Percentiles rank a stretch among this genome's conserved stretches.
phyloP scores from a whole-genome alignment of 2,329 filamentous ascomycete species.

The Trichoderma oligosporum region DNA sequence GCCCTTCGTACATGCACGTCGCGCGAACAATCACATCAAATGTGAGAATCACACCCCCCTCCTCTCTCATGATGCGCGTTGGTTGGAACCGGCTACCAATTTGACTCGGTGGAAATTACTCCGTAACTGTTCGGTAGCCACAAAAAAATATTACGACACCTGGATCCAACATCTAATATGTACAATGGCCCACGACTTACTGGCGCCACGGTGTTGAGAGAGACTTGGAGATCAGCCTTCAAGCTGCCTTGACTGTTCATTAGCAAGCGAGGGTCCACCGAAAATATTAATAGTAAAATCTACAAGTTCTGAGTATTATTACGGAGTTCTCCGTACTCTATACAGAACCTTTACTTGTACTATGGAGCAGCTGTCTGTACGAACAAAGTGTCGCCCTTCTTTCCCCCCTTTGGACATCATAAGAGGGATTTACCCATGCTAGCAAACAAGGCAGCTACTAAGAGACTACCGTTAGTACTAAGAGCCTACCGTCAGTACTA shows the following conservation, averaged over 20 bases:
- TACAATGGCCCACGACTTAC: background rate
- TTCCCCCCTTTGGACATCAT: background rate
- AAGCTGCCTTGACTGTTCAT: background rate
- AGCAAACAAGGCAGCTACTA: too few species aligned
- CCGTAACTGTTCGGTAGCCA: background rate
- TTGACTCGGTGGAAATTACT: background rate
- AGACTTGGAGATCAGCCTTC: slow-evolving; percentile 7
- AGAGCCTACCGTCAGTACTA: background rate
- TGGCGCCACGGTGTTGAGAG: background rate
- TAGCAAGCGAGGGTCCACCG: slow-evolving; percentile 7
- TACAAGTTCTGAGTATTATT: background rate
- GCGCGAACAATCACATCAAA: background rate
- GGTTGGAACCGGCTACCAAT: background rate
- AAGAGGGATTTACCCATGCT: background rate
- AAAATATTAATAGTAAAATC: background rate
- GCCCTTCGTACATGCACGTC: slow-evolving; percentile 1
- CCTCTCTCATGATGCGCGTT: background rate
- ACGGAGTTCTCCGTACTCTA: too few species aligned
- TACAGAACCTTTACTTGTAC: too few species aligned
- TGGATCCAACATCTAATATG: slow-evolving; percentile 1
- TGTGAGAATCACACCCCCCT: background rate
- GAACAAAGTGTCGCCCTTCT: background rate
- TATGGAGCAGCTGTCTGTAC: too few species aligned
- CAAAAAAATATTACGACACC: background rate
- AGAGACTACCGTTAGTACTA: background rate